These are phyloP conservation scores for Besnoitia besnoiti DNA, from an alignment of 169 alveolate species.

Conservation along the genomic window DNA sequence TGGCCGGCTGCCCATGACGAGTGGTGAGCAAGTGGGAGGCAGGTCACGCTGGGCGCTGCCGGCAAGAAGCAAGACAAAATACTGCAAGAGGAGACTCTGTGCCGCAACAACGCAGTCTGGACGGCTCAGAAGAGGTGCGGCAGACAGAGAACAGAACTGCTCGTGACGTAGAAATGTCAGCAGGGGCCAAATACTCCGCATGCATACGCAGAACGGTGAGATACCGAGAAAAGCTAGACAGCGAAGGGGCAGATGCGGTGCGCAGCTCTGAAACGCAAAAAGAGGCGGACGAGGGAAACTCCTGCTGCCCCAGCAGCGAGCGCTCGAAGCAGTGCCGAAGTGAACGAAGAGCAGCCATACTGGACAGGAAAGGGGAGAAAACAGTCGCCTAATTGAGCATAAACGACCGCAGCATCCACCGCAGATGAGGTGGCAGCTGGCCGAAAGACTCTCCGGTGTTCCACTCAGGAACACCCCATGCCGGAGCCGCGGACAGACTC, in stretches of 20 bases:
- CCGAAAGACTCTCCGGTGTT: not conserved
- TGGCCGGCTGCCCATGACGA: too few relatives aligned
- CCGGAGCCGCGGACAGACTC: not conserved
- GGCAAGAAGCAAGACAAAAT: not conserved
- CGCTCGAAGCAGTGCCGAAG: not conserved
- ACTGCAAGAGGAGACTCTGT: not conserved
- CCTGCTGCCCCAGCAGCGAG: conserved; percentile 5
- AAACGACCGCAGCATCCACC: too few relatives aligned
- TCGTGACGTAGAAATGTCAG: not conserved
- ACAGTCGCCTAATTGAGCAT: too few relatives aligned
- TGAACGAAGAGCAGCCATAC: not conserved
- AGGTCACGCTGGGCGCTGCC: too few relatives aligned
- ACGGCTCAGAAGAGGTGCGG: not conserved
- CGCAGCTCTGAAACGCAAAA: not conserved
- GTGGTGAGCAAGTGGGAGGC: too few relatives aligned
- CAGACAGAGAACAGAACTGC: not conserved
- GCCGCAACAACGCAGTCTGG: not conserved
- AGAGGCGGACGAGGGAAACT: not conserved
- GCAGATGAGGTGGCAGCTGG: too few relatives aligned
- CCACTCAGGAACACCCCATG: not conserved
- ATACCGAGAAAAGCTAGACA: not conserved
- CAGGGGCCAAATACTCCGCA: not conserved
- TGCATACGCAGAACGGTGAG: not conserved
- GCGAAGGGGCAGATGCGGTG: too few relatives aligned
- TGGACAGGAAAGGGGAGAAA: not conserved